Evolutionary conservation across 1,284 basidiomycete genomes (phyloP), one percentile per base, ranked within the genome.

Genomic region (Ustilago crameri): DNA sequence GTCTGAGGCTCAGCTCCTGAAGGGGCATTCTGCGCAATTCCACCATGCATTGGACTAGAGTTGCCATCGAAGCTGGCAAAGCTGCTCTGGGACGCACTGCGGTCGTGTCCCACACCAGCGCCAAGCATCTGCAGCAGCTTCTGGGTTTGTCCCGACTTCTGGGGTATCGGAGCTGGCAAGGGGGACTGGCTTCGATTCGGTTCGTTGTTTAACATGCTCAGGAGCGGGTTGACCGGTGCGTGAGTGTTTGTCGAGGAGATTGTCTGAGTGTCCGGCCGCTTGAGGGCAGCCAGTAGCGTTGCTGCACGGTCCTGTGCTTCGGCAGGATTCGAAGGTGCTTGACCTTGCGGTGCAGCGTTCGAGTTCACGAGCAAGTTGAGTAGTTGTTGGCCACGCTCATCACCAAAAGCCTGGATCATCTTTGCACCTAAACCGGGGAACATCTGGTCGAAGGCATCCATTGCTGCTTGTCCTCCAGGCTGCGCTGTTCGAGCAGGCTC

Each of bases 71-170:
- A 53, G 3, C 59, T 64, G 14, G 56, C 54, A 49, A 67, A 48
- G 54, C 64, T 73, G 43, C 59, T 59, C 48, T 73, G 64, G 15
- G 70, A 68, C 23, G 55, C 17, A 22, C 56, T 54, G 38, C 60
- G 59, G 30, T 64, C 58, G 44, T 74, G 65, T 8, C 60, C 55
- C 32, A 24, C n/a, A 3, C 67, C 52, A 15, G 64, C 45, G 47
- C 72, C 67, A 52, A 79, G 66, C 68, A 79, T 67, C 51, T 77
- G 61, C 45, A 79, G 53, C 42, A 79, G 52, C 45, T 71, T 78
- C 32, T 70, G 67, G 5, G 69, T 62, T 52, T 76, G 74, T 9
- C 63, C 60, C 5, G 62, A 68, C 58, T 77, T 79, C 30, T 76
- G 66, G 27, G 76, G 69, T 12, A 47, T 30, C 10, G 75, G 77